Percentiles rank a stretch among this genome's conserved stretches.
Evolutionary conservation across 495 filamentous ascomycete species (phyloP).

Genomic region (Penicillium cinerascens): DNA sequence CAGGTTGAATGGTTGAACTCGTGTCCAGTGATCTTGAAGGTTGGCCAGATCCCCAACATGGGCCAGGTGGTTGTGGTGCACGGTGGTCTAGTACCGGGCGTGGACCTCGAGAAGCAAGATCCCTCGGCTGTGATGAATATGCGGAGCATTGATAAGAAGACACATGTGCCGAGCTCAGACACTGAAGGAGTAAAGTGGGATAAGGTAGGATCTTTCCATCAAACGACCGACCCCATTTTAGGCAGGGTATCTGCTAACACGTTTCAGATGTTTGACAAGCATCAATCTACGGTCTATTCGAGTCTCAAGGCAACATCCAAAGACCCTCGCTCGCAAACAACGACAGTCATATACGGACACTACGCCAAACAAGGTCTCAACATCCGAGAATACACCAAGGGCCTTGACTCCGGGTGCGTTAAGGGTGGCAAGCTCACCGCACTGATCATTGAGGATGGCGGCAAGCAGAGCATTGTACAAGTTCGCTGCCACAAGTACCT

Average conservation of each 20-base stretch:
- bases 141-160: conserved; percentile 67
- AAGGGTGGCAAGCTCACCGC: conserved; percentile 71
- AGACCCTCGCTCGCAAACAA: conserved; percentile 25
- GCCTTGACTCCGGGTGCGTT: conserved; percentile 79
- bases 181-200: conserved; percentile 63
- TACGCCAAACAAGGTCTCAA: conserved; percentile 70
- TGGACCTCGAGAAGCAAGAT: conserved; percentile 70
- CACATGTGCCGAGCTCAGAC: conserved; percentile 56
- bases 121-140: conserved; percentile 86
- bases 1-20: conserved; percentile 67
- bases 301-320: conserved; percentile 15
- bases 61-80: conserved; percentile 72
- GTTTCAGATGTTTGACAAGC: conserved; percentile 54
- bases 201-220: conserved; percentile 46
- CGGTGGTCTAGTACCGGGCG: conserved; percentile 73
- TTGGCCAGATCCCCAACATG: conserved; percentile 57
- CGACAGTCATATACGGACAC: conserved; percentile 80
- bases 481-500: conserved; percentile 32
- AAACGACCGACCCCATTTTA: neutral
- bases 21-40: conserved; percentile 70
- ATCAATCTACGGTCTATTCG: conserved; percentile 40
- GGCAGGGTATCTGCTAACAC: neutral
- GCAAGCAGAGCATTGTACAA: conserved; percentile 36
- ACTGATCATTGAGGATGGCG: conserved; percentile 60
- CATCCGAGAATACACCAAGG: conserved; percentile 67